phyloP scores from a whole-genome alignment of 106 monocot genomes.

The Dioscorea dumetorum region DNA sequence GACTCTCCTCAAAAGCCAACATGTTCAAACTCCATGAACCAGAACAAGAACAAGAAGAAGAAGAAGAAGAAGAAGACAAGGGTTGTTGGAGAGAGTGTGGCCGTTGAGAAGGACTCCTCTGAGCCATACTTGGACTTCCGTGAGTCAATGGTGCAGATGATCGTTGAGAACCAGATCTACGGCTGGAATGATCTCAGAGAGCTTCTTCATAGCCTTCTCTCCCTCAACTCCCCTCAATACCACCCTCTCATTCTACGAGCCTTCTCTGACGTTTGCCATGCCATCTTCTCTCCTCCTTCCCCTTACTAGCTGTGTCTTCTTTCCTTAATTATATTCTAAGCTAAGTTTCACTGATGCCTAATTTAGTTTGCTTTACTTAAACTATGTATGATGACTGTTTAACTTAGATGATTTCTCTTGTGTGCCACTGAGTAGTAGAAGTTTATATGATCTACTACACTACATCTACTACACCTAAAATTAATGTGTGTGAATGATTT shows the following conservation, averaged over 20 bases:
- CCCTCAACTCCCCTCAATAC: constrained; percentile 25
- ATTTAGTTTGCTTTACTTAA: too few species aligned
- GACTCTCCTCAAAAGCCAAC: background rate
- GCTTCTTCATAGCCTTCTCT: constrained; percentile 16
- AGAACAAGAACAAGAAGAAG: background rate
- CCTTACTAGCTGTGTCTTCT: background rate
- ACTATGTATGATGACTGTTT: too few species aligned
- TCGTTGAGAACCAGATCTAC: constrained; percentile 23
- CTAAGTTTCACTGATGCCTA: too few species aligned
- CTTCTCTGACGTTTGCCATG: constrained; percentile 41
- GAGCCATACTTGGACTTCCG: constrained; percentile 20
- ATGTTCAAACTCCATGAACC: background rate
- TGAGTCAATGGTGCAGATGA: constrained; percentile 26
- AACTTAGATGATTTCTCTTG: too few species aligned
- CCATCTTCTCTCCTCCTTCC: constrained; percentile 14
- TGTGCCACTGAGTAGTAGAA: too few species aligned
- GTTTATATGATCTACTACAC: too few species aligned
- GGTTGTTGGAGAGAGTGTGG: constrained; percentile 11
- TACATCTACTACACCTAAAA: too few species aligned
- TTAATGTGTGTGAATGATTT: too few species aligned
- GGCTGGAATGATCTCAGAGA: constrained; percentile 11
- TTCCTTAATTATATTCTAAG: too few species aligned
- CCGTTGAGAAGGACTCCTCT: constrained; percentile 15
- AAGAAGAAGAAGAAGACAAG: background rate
- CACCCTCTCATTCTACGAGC: constrained; percentile 33